Conservation (phyloP, 2,329 filamentous ascomycete genomes). For the Aplosporella prunicola region DNA sequence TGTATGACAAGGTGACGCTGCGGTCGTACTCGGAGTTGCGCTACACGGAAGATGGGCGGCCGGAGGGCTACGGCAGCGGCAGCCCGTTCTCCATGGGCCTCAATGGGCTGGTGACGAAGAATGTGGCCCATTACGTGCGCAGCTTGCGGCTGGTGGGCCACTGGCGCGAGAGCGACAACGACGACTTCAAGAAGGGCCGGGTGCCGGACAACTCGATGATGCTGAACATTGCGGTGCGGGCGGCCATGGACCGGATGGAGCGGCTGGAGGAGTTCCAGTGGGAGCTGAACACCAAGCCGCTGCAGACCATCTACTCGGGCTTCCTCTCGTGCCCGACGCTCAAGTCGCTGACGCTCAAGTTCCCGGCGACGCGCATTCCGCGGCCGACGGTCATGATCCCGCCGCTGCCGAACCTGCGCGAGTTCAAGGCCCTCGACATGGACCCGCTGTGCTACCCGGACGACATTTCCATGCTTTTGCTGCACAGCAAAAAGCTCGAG, state of each 20-base stretch:
- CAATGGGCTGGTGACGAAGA: slow-evolving; percentile 51
- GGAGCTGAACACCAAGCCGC: slow-evolving; percentile 52
- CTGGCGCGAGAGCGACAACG: slow-evolving; percentile 48
- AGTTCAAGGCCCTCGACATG: slow-evolving; percentile 48
- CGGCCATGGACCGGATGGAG: slow-evolving; percentile 50
- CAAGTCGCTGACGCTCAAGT: slow-evolving; percentile 46
- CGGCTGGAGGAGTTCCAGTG: slow-evolving; percentile 48
- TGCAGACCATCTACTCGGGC: slow-evolving; percentile 50
- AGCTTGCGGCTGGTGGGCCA: slow-evolving; percentile 45
- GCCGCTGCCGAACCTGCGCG: slow-evolving; percentile 45
- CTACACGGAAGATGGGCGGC: slow-evolving; percentile 44
- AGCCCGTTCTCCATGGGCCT: slow-evolving; percentile 56
- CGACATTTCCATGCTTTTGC: slow-evolving; percentile 48
- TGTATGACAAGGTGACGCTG: slow-evolving; percentile 49
- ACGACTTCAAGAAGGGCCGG: slow-evolving; percentile 49
- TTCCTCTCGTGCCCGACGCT: slow-evolving; percentile 42
- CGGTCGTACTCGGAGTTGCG: slow-evolving; percentile 50
- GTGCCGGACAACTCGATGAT: slow-evolving; percentile 57
- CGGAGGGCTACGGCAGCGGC: slow-evolving; percentile 52
- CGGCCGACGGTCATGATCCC: slow-evolving; percentile 49
- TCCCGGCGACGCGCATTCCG: slow-evolving; percentile 47
- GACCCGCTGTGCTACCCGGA: slow-evolving; percentile 57
- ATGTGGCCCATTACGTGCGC: slow-evolving; percentile 43
- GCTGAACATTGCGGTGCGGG: slow-evolving; percentile 50
- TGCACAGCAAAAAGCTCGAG: slow-evolving; percentile 44